These are phyloP conservation scores for thale cress (Arabidopsis thaliana) DNA, from an alignment of 345 rosid species.

Conservation along the genomic window DNA sequence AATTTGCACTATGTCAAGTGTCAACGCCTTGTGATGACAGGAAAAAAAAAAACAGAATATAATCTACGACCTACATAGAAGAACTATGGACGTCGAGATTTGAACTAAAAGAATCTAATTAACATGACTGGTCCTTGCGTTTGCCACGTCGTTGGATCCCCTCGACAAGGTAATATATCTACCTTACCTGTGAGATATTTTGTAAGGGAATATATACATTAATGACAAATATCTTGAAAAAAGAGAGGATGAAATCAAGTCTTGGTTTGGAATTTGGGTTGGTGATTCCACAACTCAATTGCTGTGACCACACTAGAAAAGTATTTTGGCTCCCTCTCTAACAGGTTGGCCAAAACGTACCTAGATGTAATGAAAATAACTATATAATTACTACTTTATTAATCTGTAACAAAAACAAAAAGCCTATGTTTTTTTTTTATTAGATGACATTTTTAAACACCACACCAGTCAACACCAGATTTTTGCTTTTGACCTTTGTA, in stretches of 20 bases:
- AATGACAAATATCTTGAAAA: too few relatives aligned
- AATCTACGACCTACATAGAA: not conserved
- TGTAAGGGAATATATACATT: not conserved
- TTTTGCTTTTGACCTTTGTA: slow-evolving; percentile 14
- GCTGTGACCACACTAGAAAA: not conserved
- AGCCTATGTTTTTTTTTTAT: too few relatives aligned
- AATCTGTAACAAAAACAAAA: too few relatives aligned
- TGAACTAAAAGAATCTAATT: not conserved
- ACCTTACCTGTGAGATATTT: slow-evolving; percentile 20
- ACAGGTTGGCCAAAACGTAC: too few relatives aligned
- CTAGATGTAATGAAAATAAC: too few relatives aligned
- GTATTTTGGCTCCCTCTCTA: not conserved
- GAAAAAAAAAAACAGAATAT: not conserved
- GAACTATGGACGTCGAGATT: slow-evolving; percentile 12
- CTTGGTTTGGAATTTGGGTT: not conserved
- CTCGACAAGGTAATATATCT: slow-evolving; percentile 6
- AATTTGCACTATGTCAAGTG: slow-evolving; percentile 9
- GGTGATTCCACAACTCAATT: not conserved
- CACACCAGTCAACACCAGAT: slow-evolving; percentile 13
- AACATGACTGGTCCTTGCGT: slow-evolving; percentile 8
- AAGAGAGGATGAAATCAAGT: not conserved
- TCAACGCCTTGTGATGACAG: slow-evolving; percentile 2
- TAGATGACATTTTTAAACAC: not conserved
- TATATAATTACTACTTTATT: too few relatives aligned
- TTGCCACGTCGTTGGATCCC: slow-evolving; percentile 25